phyloP scores from a whole-genome alignment of 768 basidiomycete genomes.

The Leccinum incarnatum region DNA sequence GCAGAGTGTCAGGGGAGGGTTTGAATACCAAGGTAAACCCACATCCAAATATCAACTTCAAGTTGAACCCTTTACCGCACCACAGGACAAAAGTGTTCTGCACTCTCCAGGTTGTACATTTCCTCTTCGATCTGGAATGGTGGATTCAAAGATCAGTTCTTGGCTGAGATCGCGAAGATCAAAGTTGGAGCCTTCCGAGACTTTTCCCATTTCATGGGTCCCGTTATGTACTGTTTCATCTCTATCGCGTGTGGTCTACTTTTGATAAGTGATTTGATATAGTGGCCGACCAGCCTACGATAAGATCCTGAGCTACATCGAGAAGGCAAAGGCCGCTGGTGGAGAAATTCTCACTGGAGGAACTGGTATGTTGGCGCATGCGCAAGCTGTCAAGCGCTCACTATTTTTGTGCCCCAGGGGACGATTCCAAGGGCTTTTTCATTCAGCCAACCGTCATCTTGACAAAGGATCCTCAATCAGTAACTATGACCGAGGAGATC shows the following conservation, averaged over 20 bases:
- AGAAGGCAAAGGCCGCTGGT: slow-evolving; percentile 85
- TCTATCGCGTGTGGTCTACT: background rate
- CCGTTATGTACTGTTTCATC: slow-evolving; percentile 71
- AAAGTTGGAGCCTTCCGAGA: slow-evolving; percentile 76
- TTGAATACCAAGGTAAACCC: slow-evolving; percentile 86
- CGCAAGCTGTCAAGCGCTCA: background rate
- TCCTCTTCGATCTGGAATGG: slow-evolving; percentile 80
- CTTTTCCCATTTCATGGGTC: slow-evolving; percentile 88
- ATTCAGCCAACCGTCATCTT: slow-evolving; percentile 93
- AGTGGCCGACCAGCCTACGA: slow-evolving; percentile 88
- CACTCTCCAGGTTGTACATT: slow-evolving; percentile 88
- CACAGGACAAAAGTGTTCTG: slow-evolving; percentile 93
- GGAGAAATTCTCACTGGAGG: slow-evolving; percentile 90
- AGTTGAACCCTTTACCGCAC: background rate
- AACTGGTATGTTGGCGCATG: slow-evolving; percentile 44
- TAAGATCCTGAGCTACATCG: slow-evolving; percentile 77
- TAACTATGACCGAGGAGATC: slow-evolving; percentile 94
- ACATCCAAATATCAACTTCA: background rate
- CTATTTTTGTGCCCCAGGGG: slow-evolving; percentile 42
- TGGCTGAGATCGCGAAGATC: slow-evolving; percentile 78
- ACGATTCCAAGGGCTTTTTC: slow-evolving; percentile 91
- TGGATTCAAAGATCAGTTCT: slow-evolving; percentile 81
- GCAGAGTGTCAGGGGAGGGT: slow-evolving; percentile 84
- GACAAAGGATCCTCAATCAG: slow-evolving; percentile 82
- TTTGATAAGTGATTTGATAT: background rate